These are phyloP conservation scores for Yamadazyma insecticola DNA, from an alignment of 805 yeast genomes.

Conservation along the genomic window DNA sequence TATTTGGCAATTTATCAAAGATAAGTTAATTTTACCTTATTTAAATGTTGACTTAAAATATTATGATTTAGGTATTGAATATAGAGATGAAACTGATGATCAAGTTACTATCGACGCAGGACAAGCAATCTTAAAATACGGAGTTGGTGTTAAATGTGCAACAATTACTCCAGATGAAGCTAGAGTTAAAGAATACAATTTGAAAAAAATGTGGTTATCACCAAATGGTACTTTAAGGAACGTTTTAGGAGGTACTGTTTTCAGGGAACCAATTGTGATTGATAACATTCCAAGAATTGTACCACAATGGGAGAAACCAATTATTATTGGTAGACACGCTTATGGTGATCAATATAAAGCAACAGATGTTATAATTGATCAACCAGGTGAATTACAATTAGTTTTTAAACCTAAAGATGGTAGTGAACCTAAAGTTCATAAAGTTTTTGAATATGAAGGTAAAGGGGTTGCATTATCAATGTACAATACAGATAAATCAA, in stretches of 20 bases:
- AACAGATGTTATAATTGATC: constrained; percentile 75
- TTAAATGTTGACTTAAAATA: constrained; percentile 84
- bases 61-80: constrained; percentile 83
- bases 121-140: constrained; percentile 78
- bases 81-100: constrained; percentile 86
- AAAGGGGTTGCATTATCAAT: constrained; percentile 85
- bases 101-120: constrained; percentile 88
- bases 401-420: constrained; percentile 73
- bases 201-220: constrained; percentile 96
- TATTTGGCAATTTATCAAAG: constrained; percentile 89
- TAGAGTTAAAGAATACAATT: constrained; percentile 82
- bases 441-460: constrained; percentile 64
- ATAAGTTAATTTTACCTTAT: constrained; percentile 79
- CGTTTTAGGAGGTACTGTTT: constrained; percentile 92
- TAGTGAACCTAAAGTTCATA: constrained; percentile 46
- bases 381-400: constrained; percentile 74
- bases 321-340: constrained; percentile 96
- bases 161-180: constrained; percentile 98
- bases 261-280: constrained; percentile 93
- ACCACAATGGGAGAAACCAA: constrained; percentile 92
- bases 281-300: constrained; percentile 83
- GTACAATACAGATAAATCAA: constrained; percentile 95
- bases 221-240: constrained; percentile 98
- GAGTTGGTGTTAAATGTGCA: constrained; percentile 96
- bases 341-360: constrained; percentile 97